Conservation (phyloP, 1,139 yeast genomes). For the Hyphopichia burtonii region DNA sequence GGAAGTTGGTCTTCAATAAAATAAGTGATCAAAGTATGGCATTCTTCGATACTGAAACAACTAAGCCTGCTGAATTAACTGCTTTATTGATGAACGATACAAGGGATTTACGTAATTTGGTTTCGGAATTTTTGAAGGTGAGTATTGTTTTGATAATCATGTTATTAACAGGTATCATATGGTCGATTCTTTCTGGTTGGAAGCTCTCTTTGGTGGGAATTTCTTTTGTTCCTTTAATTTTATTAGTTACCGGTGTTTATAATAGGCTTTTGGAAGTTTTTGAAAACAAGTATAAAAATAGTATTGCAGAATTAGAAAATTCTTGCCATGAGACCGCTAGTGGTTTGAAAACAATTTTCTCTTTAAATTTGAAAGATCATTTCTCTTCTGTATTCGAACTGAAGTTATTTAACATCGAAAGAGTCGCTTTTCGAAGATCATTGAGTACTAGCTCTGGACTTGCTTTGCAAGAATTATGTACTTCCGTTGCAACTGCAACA, state of each 20-base stretch:
- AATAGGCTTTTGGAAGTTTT: constrained; percentile 49
- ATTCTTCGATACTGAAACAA: constrained; percentile 47
- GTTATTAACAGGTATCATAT: constrained; percentile 58
- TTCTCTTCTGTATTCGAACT: constrained; percentile 40
- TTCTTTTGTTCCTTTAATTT: constrained; percentile 65
- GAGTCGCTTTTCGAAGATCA: constrained; percentile 48
- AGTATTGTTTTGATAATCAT: constrained; percentile 52
- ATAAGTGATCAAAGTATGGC: constrained; percentile 53
- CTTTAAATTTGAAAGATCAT: constrained; percentile 49
- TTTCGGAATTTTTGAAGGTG: constrained; percentile 61
- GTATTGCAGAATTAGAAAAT: constrained; percentile 53
- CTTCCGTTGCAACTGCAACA: constrained; percentile 64
- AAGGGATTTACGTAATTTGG: constrained; percentile 67
- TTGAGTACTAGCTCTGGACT: constrained; percentile 62
- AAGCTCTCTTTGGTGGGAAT: constrained; percentile 78
- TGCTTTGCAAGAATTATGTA: constrained; percentile 53
- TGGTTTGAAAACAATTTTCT: constrained; percentile 63
- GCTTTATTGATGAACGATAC: constrained; percentile 77
- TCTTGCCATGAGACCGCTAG: constrained; percentile 56
- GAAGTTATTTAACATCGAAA: constrained; percentile 24
- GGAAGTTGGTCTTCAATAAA: constrained; percentile 48
- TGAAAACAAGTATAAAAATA: constrained; percentile 62
- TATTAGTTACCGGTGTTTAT: constrained; percentile 50
- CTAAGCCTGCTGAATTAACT: constrained; percentile 56
- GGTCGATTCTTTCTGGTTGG: constrained; percentile 89